Percentiles rank a stretch among this genome's conserved stretches.
Evolutionary conservation across 2,329 filamentous ascomycete genomes (phyloP).

Genomic region (Thelonectria blattea): DNA sequence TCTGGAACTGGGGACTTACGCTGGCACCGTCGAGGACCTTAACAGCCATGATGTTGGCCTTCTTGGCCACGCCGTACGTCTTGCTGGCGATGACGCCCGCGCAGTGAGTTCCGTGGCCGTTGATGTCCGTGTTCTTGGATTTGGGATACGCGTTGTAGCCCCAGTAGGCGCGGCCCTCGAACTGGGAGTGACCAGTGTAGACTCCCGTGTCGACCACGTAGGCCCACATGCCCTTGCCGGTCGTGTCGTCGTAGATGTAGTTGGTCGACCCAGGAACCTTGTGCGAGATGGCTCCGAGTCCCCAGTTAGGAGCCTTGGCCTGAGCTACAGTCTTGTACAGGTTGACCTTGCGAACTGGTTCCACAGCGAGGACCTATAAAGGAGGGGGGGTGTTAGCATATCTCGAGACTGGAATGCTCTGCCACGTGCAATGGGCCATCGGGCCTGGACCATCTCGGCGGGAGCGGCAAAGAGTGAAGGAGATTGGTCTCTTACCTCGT

Average conservation of each 20-base stretch:
- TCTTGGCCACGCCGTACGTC: constrained; percentile 55
- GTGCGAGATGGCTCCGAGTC: constrained; percentile 54
- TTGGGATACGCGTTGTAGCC: constrained; percentile 45
- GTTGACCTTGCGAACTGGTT: constrained; percentile 40
- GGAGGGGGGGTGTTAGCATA: constrained; percentile 6
- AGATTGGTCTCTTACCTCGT: constrained; percentile 43
- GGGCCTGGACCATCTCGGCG: neutral
- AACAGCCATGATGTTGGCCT: constrained; percentile 49
- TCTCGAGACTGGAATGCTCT: neutral
- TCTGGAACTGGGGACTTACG: constrained; percentile 16
- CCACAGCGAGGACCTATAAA: constrained; percentile 42
- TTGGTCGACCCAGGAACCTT: constrained; percentile 39
- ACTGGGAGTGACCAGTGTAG: constrained; percentile 51
- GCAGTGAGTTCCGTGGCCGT: constrained; percentile 56
- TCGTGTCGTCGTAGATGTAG: constrained; percentile 51
- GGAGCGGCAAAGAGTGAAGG: neutral
- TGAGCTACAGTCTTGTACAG: constrained; percentile 44
- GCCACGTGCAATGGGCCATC: neutral
- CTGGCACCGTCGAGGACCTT: constrained; percentile 49
- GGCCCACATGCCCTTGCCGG: constrained; percentile 51
- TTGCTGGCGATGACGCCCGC: constrained; percentile 53
- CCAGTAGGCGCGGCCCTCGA: constrained; percentile 49
- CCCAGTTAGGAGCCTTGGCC: constrained; percentile 46
- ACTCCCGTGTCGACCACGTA: constrained; percentile 65
- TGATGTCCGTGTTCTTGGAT: constrained; percentile 42